Conservation (phyloP, 2,329 filamentous ascomycete species). For the Chaetomiaceae sp. region DNA sequence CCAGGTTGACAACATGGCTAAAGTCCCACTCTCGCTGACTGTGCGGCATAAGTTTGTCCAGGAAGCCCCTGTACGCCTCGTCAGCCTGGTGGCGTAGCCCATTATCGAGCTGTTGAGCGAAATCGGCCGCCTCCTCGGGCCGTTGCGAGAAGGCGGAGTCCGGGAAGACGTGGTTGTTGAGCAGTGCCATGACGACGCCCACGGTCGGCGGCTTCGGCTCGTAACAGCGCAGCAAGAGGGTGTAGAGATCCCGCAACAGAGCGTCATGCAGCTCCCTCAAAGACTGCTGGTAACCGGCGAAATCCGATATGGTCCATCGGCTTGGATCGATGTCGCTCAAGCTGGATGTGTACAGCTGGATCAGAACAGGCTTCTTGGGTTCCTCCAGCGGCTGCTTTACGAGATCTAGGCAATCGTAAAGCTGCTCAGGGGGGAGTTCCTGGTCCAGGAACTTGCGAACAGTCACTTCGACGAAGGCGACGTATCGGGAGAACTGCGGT, state of each 20-base stretch:
- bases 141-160: slow-evolving; percentile 72
- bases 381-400: slow-evolving; percentile 68
- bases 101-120: slow-evolving; percentile 64
- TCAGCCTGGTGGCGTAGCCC: slow-evolving; percentile 69
- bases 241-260: slow-evolving; percentile 79
- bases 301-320: slow-evolving; percentile 66
- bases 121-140: slow-evolving; percentile 65
- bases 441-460: slow-evolving; percentile 80
- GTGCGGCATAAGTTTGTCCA: slow-evolving; percentile 75
- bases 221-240: slow-evolving; percentile 82
- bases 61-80: slow-evolving; percentile 72
- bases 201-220: slow-evolving; percentile 81
- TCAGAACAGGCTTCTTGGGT: slow-evolving; percentile 57
- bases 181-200: slow-evolving; percentile 70
- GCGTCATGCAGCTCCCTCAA: slow-evolving; percentile 73
- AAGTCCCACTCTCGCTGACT: slow-evolving; percentile 84
- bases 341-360: slow-evolving; percentile 47
- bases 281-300: slow-evolving; percentile 66
- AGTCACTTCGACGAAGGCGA: slow-evolving; percentile 79
- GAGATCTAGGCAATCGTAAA: slow-evolving; percentile 79
- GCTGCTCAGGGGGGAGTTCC: slow-evolving; percentile 72
- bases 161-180: slow-evolving; percentile 75
- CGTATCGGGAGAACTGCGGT: slow-evolving; percentile 72
- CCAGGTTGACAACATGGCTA: slow-evolving; percentile 82
- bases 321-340: slow-evolving; percentile 53